Conservation (phyloP, 495 filamentous ascomycete genomes). For the Penicillium coprophilum region DNA sequence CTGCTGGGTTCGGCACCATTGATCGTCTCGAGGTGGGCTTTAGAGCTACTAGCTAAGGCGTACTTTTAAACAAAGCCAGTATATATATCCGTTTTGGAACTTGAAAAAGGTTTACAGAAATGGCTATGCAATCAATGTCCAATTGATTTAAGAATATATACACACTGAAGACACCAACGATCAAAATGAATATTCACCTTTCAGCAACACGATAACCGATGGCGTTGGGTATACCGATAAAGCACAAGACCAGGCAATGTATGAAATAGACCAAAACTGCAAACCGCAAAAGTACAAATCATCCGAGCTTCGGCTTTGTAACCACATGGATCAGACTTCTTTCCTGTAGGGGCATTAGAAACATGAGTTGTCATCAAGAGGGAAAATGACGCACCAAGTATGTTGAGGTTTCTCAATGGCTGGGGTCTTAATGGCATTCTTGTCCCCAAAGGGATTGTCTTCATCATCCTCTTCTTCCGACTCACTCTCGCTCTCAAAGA, state of each 20-base stretch:
- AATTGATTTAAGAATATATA: conserved; percentile 1
- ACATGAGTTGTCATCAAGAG: not conserved
- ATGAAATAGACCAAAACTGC: conserved; percentile 9
- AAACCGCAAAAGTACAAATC: not conserved
- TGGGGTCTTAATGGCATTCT: conserved; percentile 67
- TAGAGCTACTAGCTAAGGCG: not conserved
- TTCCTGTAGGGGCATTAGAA: conserved; percentile 20
- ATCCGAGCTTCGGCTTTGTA: not conserved
- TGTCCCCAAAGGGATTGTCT: conserved; percentile 77
- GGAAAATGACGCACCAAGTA: conserved; percentile 46
- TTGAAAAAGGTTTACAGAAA: not conserved
- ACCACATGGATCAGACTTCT: conserved; percentile 21
- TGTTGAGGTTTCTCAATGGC: conserved; percentile 53
- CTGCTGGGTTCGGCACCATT: not conserved
- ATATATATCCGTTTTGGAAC: not conserved
- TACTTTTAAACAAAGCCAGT: not conserved
- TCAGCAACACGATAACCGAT: conserved; percentile 9
- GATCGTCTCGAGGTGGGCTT: not conserved
- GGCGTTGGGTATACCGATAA: conserved; percentile 14
- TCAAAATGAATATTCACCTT: conserved; percentile 2
- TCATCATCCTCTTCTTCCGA: conserved; percentile 56
- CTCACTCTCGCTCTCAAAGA: conserved; percentile 41
- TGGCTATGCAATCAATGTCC: not conserved
- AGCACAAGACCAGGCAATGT: conserved; percentile 5
- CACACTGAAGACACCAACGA: not conserved